phyloP scores from a whole-genome alignment of 1,139 yeast genomes.

The Nadsonia starkeyi-henricii region DNA sequence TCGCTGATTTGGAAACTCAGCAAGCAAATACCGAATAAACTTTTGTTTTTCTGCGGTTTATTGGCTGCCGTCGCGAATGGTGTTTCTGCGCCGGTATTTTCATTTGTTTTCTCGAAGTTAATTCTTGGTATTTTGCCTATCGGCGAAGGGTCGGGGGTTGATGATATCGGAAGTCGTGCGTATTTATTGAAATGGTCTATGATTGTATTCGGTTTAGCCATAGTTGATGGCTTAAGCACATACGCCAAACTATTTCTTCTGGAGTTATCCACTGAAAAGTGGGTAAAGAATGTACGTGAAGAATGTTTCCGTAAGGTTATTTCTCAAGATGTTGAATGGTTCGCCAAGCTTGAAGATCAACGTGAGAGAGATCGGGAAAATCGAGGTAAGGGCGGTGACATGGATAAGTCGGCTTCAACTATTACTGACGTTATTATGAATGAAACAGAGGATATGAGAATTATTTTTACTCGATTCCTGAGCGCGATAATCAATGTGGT shows the following conservation, averaged over 20 bases:
- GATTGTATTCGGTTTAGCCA: conserved; percentile 44
- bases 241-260: conserved; percentile 39
- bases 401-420: conserved; percentile 33
- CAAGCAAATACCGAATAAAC: conserved; percentile 20
- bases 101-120: conserved; percentile 60
- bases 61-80: conserved; percentile 43
- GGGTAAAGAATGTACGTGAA: conserved; percentile 48
- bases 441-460: conserved; percentile 66
- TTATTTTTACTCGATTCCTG: conserved; percentile 46
- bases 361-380: not conserved
- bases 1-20: not conserved
- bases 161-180: conserved; percentile 11
- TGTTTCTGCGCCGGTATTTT: conserved; percentile 57
- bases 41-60: conserved; percentile 37
- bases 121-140: conserved; percentile 26
- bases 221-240: conserved; percentile 43
- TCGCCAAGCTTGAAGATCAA: conserved; percentile 19
- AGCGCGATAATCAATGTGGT: conserved; percentile 39
- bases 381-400: conserved; percentile 1
- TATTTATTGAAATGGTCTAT: conserved; percentile 52
- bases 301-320: conserved; percentile 35
- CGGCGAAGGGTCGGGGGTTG: conserved; percentile 22
- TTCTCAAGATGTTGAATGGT: conserved; percentile 44
- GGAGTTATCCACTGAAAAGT: conserved; percentile 48
- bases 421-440: conserved; percentile 58